Evolutionary conservation across 192 early-diverging fungal species (phyloP).

Genomic region (Gaertneriomyces semiglobifer): DNA sequence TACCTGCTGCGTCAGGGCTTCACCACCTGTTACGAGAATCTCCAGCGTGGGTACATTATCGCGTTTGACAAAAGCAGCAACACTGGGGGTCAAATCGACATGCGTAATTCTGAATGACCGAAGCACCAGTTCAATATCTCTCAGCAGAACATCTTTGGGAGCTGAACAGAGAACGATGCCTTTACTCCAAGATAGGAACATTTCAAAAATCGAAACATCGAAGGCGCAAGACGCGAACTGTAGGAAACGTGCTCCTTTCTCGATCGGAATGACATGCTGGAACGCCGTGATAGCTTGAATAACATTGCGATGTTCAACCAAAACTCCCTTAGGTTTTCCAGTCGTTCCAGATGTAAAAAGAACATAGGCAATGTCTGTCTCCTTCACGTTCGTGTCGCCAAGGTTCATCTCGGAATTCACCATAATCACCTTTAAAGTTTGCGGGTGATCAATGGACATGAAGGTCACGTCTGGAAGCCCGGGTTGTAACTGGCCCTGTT

Average conservation of each 20-base stretch:
- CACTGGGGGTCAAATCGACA: conserved; percentile 20
- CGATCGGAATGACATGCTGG: conserved; percentile 3
- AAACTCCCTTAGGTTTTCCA: conserved; percentile 27
- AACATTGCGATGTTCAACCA: conserved; percentile 19
- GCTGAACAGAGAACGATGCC: conserved; percentile 4
- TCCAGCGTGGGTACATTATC: conserved; percentile 12
- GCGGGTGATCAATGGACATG: background rate
- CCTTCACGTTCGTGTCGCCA: background rate
- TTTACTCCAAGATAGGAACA: conserved; percentile 19
- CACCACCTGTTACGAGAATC: conserved; percentile 18
- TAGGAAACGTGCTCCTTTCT: conserved; percentile 1
- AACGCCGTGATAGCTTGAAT: conserved; percentile 14
- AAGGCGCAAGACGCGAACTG: conserved; percentile 20
- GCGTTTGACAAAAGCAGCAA: conserved; percentile 1
- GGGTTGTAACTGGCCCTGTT: background rate
- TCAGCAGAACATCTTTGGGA: conserved; percentile 17
- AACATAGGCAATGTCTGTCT: conserved; percentile 17
- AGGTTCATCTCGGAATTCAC: background rate
- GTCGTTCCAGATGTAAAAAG: conserved; percentile 28
- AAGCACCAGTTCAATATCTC: conserved; percentile 15
- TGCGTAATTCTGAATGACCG: conserved; percentile 14
- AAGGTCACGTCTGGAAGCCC: background rate
- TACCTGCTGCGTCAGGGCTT: conserved; percentile 14
- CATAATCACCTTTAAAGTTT: background rate
- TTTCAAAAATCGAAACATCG: conserved; percentile 25